Base-by-base conservation (phyloP, 306 rosid species). In the Castanea sativa region DNA sequence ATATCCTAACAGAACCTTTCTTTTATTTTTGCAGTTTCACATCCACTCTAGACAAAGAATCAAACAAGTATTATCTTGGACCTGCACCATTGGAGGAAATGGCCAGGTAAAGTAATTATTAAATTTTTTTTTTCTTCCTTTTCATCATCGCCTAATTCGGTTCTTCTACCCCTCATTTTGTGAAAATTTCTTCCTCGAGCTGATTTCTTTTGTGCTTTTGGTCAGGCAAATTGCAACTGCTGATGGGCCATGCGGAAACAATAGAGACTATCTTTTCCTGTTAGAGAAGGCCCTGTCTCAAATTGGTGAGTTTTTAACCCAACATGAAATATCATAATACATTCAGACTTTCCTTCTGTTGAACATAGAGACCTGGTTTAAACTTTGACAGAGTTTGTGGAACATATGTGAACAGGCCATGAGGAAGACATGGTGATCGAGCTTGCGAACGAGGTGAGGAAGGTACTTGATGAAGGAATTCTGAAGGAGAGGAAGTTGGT, bases 151-250 rank as follows among this genome's bases (percentile, higher is more conserved):
- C 53, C 53, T 49, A 49, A 49, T 3, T 52, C 52, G 27, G 5
- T 21, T 15, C 11, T 38, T 64, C 45, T 60, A 20, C 30, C 11
- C 3, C 41, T 52, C 60, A 43, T n/a, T 70, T 55, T 61, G 52
- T 71, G 29, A 6, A 71, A 43, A 43, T 29, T 49, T 18, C 9
- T 55, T 38, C 74, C 71, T 49, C 51, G 8, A 33, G 23, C 32
- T 2, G 29, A 3, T 29, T 80, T 75, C 8, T 43, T 14, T 69
- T 69, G 18, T 82, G 27, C 35, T 32, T 43, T 45, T 57, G n/a
- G 80, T 53, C 92, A 95, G 99, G 78, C 97, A 96, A 93, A 96
- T 96, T 74, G 98, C 99, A 71, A 90, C 97, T 60, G 98, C 99
- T 19, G 8, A n/a, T 79, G 99, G 99, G 1, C 99, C 99, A n/a